phyloP scores from a whole-genome alignment of 352 stramenopile genomes.

The Thalassiosira hispida region DNA sequence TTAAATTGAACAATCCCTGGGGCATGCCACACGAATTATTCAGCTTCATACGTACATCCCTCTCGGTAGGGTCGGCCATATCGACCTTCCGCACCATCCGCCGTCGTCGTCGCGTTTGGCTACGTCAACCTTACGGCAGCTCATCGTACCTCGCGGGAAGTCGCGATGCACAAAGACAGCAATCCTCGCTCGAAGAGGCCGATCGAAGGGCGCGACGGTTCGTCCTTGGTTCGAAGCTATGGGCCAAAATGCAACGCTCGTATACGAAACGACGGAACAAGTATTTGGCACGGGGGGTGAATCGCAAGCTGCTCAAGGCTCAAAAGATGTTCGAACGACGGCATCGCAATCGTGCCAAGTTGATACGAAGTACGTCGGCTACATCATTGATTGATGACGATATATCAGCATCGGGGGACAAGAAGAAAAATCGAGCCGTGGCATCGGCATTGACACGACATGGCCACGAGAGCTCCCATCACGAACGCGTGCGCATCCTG shows the following conservation, averaged over 20 bases:
- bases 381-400: conserved; percentile 8
- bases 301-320: conserved; percentile 53
- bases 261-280: conserved; percentile 53
- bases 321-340: conserved; percentile 66
- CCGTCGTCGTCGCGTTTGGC: conserved; percentile 70
- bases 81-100: conserved; percentile 74
- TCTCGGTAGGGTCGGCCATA: conserved; percentile 52
- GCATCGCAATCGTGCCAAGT: conserved; percentile 39
- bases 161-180: conserved; percentile 38
- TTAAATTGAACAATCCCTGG: conserved; percentile 36
- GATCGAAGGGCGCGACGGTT: conserved; percentile 53
- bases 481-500: conserved; percentile 47
- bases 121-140: conserved; percentile 60
- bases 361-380: conserved; percentile 34
- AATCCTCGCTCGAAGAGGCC: conserved; percentile 42
- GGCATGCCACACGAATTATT: conserved; percentile 51
- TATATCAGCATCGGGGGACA: not conserved
- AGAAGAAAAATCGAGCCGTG: conserved; percentile 22
- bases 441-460: conserved; percentile 42
- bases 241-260: conserved; percentile 42
- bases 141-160: conserved; percentile 36
- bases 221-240: conserved; percentile 52
- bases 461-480: conserved; percentile 45
- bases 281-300: conserved; percentile 46
- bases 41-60: conserved; percentile 31